Base-by-base conservation (phyloP, 2,329 filamentous ascomycete species). In the Cryphonectria japonica region DNA sequence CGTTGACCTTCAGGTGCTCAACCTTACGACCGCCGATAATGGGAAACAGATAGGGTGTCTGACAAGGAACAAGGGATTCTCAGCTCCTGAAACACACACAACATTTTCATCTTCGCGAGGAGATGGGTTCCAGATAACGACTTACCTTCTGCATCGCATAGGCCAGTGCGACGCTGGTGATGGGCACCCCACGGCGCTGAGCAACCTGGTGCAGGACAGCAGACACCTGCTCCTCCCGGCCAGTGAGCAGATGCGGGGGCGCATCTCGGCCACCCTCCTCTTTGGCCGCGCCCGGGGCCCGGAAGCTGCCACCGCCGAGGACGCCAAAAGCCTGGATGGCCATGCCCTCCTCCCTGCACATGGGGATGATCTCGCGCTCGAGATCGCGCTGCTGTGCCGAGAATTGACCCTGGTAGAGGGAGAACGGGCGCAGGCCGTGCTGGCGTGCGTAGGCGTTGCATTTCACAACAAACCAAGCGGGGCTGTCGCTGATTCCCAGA, bases 21-120 rank as follows among this genome's bases (percentile, higher is more conserved):
- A 92, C 79, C 75, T 89, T 93, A 14, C 91, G 85, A 0, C 90
- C 90, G 14, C 92, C 92, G 5, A 93, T 83, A 57, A 94, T 89
- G 0, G 92, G 92, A 77, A 93, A 93, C 16, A 94, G 89, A 75
- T 93, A 89, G 0, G 91, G 87, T 0, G 89, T 83, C 81, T 67
- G n/a, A 29, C 37, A 43, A 46, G 61, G 6, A 9, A 26, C 16
- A 50, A 61, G 19, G 26, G 3, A 22, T 22, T 29, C 9, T 64
- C 26, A 64, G 61, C n/a, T 19, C 22, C 19, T 14, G n/a, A 26
- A 26, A 19, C 26, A 32, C 22, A 19, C 19, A 39, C 11, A 22
- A 50, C 32, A 34, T 34, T 9, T n/a, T 32, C 14, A 34, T 60
- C 19, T 5, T 60, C 7, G 19, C 29, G 50, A 26, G 29, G 52